phyloP scores from a whole-genome alignment of 306 rosid genomes.

The Gynostemma pentaphyllum region DNA sequence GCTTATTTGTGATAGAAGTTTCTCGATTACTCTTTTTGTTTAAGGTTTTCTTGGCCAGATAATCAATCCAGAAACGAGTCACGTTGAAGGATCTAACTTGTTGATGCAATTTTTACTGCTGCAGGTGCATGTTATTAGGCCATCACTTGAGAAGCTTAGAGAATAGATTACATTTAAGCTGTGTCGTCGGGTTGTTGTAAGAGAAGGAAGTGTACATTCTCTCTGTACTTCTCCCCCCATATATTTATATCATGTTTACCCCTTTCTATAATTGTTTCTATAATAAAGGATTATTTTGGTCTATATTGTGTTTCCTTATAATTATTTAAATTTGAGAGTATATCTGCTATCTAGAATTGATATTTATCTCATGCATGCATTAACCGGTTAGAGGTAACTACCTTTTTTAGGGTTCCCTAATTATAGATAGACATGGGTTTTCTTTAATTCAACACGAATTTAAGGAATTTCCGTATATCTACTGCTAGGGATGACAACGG shows the following conservation, averaged over 20 bases:
- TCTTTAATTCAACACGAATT: too few relatives aligned
- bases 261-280: conserved; percentile 6
- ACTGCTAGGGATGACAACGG: too few relatives aligned
- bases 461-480: too few relatives aligned
- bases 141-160: conserved; percentile 98
- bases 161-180: conserved; percentile 81
- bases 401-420: too few relatives aligned
- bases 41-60: background rate
- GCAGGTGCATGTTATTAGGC: conserved; percentile 98
- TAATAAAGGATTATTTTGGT: background rate
- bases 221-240: conserved; percentile 22
- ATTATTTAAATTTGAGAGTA: background rate
- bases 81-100: background rate
- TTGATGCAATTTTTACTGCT: background rate
- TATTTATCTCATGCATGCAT: too few relatives aligned
- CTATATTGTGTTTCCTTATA: background rate
- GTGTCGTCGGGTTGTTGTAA: conserved; percentile 79
- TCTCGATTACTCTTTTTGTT: background rate
- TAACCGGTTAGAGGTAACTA: too few relatives aligned
- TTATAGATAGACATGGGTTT: too few relatives aligned
- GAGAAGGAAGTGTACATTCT: conserved; percentile 44
- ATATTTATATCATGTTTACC: conserved; percentile 9
- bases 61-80: background rate
- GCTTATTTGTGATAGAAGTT: background rate
- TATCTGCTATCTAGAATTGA: too few relatives aligned